Evolutionary conservation across 179 eudicot species (phyloP).

Genomic region (Corrigiola litoralis): DNA sequence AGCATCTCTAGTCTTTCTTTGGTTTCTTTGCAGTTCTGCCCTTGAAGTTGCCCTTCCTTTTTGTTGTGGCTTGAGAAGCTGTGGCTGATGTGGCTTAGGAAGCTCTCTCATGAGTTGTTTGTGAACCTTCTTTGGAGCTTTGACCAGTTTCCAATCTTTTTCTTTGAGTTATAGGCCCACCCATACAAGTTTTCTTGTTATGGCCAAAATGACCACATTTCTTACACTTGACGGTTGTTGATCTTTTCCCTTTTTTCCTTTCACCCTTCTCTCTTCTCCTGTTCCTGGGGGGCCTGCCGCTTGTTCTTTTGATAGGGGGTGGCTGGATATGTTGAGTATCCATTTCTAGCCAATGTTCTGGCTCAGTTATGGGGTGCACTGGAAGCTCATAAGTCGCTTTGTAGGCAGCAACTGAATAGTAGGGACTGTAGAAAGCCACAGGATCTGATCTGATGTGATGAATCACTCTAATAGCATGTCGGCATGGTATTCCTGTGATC

Average conservation of each 20-base stretch:
- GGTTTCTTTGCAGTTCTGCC: too few species aligned
- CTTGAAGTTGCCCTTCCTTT: too few species aligned
- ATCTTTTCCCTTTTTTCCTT: background rate
- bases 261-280: background rate
- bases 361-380: background rate
- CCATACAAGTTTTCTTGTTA: background rate
- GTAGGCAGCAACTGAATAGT: background rate
- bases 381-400: background rate
- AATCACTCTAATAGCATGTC: constrained; percentile 1
- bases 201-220: background rate
- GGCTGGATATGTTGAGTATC: background rate
- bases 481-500: background rate
- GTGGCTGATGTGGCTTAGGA: too few species aligned
- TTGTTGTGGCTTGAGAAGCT: too few species aligned
- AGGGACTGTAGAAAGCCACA: background rate
- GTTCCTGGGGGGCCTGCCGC: background rate
- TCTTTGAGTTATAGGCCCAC: background rate
- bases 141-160: too few species aligned
- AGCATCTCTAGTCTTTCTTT: too few species aligned
- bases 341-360: background rate
- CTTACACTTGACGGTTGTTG: background rate
- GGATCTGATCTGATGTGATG: background rate
- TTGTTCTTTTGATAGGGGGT: background rate
- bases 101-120: too few species aligned
- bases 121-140: too few species aligned